phyloP scores from a whole-genome alignment of 345 rosid species.

The Lagerstroemia speciosa region DNA sequence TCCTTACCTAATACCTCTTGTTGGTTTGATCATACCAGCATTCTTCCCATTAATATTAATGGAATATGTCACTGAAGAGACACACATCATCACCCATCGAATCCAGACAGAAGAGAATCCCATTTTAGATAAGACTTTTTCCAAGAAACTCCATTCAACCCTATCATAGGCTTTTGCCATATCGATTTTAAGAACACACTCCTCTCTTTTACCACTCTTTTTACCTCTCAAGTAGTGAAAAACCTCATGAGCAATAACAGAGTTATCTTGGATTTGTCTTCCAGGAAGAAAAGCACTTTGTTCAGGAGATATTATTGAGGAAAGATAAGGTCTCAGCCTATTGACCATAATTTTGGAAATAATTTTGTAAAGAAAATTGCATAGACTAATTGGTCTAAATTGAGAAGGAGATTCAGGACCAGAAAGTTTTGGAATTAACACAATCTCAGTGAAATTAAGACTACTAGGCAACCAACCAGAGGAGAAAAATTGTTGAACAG shows the following conservation, averaged over 20 bases:
- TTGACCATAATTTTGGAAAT: not conserved
- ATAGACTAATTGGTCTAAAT: not conserved
- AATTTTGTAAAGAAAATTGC: not conserved
- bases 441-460: no score
- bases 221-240: no score
- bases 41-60: not conserved
- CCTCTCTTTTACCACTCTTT: no score
- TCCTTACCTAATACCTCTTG: no score
- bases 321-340: not conserved
- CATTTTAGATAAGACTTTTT: not conserved
- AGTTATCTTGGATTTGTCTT: not conserved
- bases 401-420: not conserved
- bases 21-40: no score
- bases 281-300: not conserved
- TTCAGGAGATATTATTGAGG: not conserved
- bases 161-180: not conserved
- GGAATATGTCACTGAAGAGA: not conserved
- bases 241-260: not conserved
- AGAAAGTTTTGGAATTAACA: not conserved
- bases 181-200: no score
- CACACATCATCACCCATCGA: not conserved
- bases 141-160: not conserved
- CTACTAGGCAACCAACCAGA: no score
- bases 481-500: no score
- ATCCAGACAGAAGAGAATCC: not conserved